Percentiles rank a stretch among this genome's conserved stretches.
phyloP scores from a whole-genome alignment of 306 rosid genomes.

The Phaseolus lunatus region DNA sequence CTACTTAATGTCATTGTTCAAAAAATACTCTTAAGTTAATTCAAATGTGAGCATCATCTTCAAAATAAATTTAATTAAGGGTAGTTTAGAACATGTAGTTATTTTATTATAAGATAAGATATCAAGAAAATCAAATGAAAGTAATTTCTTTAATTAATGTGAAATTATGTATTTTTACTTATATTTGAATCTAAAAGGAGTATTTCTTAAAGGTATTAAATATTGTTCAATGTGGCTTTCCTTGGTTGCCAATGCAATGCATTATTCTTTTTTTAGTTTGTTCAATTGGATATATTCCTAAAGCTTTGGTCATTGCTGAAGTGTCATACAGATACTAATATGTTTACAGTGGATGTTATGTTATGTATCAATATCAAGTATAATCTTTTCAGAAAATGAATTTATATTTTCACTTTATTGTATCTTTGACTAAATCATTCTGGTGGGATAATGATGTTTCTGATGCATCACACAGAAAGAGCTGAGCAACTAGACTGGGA shows the following conservation, averaged over 20 bases:
- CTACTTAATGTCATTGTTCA: background rate
- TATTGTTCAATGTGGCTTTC: background rate
- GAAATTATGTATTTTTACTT: background rate
- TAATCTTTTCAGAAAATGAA: background rate
- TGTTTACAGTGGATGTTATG: background rate
- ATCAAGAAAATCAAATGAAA: background rate
- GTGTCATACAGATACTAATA: background rate
- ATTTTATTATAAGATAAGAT: background rate
- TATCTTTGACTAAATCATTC: conserved; percentile 28
- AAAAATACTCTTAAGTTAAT: background rate
- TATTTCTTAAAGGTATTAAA: background rate
- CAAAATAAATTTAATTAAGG: background rate
- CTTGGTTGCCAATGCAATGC: conserved; percentile 9
- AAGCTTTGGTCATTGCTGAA: background rate
- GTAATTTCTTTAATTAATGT: too few relatives aligned
- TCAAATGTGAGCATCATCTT: background rate
- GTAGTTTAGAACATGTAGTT: background rate
- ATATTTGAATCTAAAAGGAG: background rate
- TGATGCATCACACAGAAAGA: conserved; percentile 65
- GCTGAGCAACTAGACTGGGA: conserved; percentile 98
- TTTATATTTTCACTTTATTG: background rate
- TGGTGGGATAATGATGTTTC: conserved; percentile 44
- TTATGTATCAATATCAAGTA: background rate
- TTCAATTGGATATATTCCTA: conserved; percentile 6
- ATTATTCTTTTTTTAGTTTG: conserved; percentile 2